Percentiles rank a stretch among this genome's conserved stretches.
phyloP scores from a whole-genome alignment of 169 alveolate genomes.

The Plasmodium gallinaceum region DNA sequence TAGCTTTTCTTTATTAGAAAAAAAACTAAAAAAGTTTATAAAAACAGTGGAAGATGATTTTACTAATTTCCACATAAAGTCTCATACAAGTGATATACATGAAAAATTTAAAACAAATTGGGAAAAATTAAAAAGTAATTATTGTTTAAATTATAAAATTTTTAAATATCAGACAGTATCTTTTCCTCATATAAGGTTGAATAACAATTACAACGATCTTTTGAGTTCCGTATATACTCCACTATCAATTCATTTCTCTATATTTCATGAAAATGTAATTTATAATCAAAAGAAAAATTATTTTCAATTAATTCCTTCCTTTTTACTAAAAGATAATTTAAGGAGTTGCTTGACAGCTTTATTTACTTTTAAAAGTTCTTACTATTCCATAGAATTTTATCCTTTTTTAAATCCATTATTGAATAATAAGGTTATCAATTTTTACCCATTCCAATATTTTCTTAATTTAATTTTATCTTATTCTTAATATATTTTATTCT shows the following conservation, averaged over 20 bases:
- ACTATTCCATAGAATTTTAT: constrained; percentile 65
- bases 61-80: not conserved
- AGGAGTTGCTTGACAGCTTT: constrained; percentile 65
- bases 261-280: constrained; percentile 72
- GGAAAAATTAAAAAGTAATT: constrained; percentile 45
- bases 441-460: too few species aligned
- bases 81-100: constrained; percentile 30
- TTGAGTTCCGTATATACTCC: constrained; percentile 59
- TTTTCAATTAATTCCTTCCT: constrained; percentile 63
- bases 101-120: constrained; percentile 32
- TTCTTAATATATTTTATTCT: too few species aligned
- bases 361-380: constrained; percentile 61
- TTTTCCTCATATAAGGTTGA: constrained; percentile 69
- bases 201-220: constrained; percentile 51
- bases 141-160: constrained; percentile 71
- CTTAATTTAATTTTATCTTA: too few species aligned
- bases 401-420: constrained; percentile 69
- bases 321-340: constrained; percentile 57
- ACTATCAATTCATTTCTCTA: constrained; percentile 54
- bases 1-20: constrained; percentile 56
- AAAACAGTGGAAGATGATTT: constrained; percentile 25
- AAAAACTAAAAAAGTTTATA: constrained; percentile 50
- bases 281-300: constrained; percentile 45
- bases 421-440: constrained; percentile 48
- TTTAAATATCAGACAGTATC: constrained; percentile 72